Percentiles rank a stretch among this genome's conserved stretches.
Evolutionary conservation across 768 basidiomycete genomes (phyloP).

Genomic region (Tubosaeta sp.): DNA sequence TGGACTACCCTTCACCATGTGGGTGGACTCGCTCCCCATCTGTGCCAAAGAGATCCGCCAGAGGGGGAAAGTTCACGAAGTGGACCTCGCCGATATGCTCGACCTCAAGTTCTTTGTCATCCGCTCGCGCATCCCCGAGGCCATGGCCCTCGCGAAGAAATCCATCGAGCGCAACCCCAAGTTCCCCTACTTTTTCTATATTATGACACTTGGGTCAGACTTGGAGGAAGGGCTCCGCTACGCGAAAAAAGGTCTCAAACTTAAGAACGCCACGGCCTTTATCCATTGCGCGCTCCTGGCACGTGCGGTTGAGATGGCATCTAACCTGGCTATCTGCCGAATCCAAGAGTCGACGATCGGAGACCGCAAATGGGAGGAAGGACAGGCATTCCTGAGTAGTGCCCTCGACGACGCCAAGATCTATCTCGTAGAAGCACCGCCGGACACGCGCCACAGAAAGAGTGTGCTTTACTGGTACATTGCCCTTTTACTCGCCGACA

Average conservation of each 20-base stretch:
- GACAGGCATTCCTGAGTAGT: constrained; percentile 55
- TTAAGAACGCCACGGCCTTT: constrained; percentile 50
- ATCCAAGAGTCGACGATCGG: constrained; percentile 41
- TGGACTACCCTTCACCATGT: constrained; percentile 59
- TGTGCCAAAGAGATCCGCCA: constrained; percentile 55
- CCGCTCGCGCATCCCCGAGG: constrained; percentile 44
- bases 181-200: constrained; percentile 63
- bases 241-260: constrained; percentile 64
- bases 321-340: constrained; percentile 48
- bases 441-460: constrained; percentile 59
- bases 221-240: constrained; percentile 50
- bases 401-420: constrained; percentile 57
- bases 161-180: constrained; percentile 53
- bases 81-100: constrained; percentile 57
- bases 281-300: constrained; percentile 53
- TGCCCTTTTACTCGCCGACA: too few relatives aligned
- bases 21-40: constrained; percentile 54
- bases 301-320: constrained; percentile 59
- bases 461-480: constrained; percentile 58
- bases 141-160: constrained; percentile 42
- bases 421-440: constrained; percentile 53
- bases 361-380: constrained; percentile 52
- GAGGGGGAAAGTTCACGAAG: constrained; percentile 37
- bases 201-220: constrained; percentile 48
- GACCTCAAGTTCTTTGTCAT: constrained; percentile 60